phyloP scores from a whole-genome alignment of 257 asterid species.

The Thymus mandschuricus region DNA sequence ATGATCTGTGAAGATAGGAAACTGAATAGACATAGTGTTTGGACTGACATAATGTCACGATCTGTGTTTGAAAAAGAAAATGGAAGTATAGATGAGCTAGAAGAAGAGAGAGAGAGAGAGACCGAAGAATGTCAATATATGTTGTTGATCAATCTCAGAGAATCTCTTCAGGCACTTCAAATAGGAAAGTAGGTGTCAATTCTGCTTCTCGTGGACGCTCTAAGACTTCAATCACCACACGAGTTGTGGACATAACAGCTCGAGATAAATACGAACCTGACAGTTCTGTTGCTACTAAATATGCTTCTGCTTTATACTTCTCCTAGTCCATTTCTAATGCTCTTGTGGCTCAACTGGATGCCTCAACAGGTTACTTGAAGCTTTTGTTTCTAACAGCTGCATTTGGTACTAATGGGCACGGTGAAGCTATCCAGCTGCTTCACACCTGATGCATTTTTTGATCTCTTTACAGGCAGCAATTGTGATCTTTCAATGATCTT shows the following conservation, averaged over 20 bases:
- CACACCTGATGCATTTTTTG: slow-evolving; percentile 19
- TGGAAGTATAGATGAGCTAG: slow-evolving; percentile 35
- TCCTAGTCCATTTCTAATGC: slow-evolving; percentile 23
- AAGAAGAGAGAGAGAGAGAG: slow-evolving; percentile 32
- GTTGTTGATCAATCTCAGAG: slow-evolving; percentile 39
- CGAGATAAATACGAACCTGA: slow-evolving; percentile 39
- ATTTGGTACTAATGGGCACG: slow-evolving; percentile 76
- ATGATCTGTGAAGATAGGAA: slow-evolving; percentile 62
- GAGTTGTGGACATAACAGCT: slow-evolving; percentile 25
- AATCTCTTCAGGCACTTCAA: slow-evolving; percentile 36
- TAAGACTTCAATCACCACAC: slow-evolving; percentile 32
- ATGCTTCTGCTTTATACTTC: slow-evolving; percentile 33
- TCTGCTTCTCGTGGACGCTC: slow-evolving; percentile 37
- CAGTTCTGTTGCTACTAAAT: slow-evolving; percentile 26
- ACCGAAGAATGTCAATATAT: slow-evolving; percentile 33
- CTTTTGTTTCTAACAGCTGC: slow-evolving; percentile 89
- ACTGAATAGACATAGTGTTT: slow-evolving; percentile 40
- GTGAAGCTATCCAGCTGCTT: slow-evolving; percentile 87
- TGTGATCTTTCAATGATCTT: slow-evolving; percentile 96
- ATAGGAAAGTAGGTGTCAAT: slow-evolving; percentile 33
- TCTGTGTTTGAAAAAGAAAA: slow-evolving; percentile 39
- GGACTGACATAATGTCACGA: slow-evolving; percentile 48
- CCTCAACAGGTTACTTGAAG: slow-evolving; percentile 90
- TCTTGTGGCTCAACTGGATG: slow-evolving; percentile 60
- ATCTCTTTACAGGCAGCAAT: slow-evolving; percentile 55